Percentiles rank a stretch among this genome's conserved stretches.
phyloP scores from a whole-genome alignment of 1,139 yeast genomes.

The Geotrichum citri-aurantii region DNA sequence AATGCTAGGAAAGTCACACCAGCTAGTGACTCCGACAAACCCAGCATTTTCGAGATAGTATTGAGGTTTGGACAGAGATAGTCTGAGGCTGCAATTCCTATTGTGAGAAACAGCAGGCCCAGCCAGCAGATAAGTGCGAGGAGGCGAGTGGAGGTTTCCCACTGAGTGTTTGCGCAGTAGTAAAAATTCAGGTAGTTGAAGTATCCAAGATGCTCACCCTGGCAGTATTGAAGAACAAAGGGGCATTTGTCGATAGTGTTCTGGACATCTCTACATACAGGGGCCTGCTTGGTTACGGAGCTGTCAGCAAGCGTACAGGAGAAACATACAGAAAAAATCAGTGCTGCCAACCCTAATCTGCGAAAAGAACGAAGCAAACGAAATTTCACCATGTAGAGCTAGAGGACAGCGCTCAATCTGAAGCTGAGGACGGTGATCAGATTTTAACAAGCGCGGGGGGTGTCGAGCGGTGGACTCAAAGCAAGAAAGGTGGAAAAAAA shows the following conservation, averaged over 20 bases:
- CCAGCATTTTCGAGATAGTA: conserved; percentile 52
- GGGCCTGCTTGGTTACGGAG: background rate
- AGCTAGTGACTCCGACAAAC: conserved; percentile 69
- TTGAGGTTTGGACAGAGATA: conserved; percentile 69
- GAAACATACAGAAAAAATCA: background rate
- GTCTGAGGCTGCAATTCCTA: conserved; percentile 72
- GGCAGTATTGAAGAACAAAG: conserved; percentile 32
- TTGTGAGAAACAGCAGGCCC: conserved; percentile 47
- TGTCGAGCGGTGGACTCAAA: background rate
- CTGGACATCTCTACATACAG: conserved; percentile 21
- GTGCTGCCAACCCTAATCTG: background rate
- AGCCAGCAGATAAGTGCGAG: conserved; percentile 31
- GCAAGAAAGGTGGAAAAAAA: background rate
- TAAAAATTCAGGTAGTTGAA: conserved; percentile 33
- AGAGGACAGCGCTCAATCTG: background rate
- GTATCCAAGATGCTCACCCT: conserved; percentile 28
- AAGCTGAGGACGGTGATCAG: background rate
- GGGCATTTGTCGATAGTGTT: conserved; percentile 30
- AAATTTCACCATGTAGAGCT: background rate
- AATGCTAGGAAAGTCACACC: conserved; percentile 85
- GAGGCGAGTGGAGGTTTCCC: conserved; percentile 15
- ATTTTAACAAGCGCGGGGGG: background rate
- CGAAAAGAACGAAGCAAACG: background rate
- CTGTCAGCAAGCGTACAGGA: background rate
- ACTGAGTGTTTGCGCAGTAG: conserved; percentile 28